Evolutionary conservation across 352 stramenopile species (phyloP).

Genomic region (Globisporangium abappressorium): DNA sequence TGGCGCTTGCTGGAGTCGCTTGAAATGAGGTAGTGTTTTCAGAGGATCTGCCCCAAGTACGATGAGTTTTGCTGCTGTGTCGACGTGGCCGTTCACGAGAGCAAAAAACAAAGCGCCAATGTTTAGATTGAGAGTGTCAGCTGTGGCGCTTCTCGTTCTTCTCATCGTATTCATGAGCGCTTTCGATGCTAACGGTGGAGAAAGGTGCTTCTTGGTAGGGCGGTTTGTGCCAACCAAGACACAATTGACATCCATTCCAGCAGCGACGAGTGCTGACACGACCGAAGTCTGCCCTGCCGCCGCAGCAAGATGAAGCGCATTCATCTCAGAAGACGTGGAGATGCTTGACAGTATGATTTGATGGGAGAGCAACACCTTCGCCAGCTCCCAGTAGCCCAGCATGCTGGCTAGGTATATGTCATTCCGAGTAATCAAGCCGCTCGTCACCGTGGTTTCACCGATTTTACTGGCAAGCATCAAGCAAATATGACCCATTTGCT

Average conservation of each 20-base stretch:
- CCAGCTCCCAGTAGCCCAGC: conserved; percentile 49
- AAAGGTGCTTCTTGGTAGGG: background rate
- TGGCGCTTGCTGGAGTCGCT: conserved; percentile 14
- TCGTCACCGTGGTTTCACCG: conserved; percentile 31
- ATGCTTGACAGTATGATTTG: conserved; percentile 44
- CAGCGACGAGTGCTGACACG: conserved; percentile 39
- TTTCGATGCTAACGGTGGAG: conserved; percentile 5
- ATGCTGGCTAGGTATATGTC: conserved; percentile 46
- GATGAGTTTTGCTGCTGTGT: conserved; percentile 55
- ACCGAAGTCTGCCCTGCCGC: conserved; percentile 41
- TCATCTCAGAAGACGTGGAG: conserved; percentile 35
- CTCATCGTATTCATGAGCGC: background rate
- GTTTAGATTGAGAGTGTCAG: conserved; percentile 14
- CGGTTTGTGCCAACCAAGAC: conserved; percentile 3
- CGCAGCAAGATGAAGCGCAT: conserved; percentile 47
- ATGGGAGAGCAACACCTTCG: conserved; percentile 40
- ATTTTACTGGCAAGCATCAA: conserved; percentile 30
- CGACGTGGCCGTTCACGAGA: conserved; percentile 45
- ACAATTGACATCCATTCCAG: conserved; percentile 63
- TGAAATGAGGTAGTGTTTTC: conserved; percentile 36
- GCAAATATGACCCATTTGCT: conserved; percentile 37
- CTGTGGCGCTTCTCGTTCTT: background rate
- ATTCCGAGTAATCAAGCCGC: conserved; percentile 40
- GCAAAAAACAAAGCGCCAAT: conserved; percentile 47
- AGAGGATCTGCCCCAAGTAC: conserved; percentile 51